Evolutionary conservation across 257 asterid species (phyloP).

Genomic region (Linaria vulgaris): DNA sequence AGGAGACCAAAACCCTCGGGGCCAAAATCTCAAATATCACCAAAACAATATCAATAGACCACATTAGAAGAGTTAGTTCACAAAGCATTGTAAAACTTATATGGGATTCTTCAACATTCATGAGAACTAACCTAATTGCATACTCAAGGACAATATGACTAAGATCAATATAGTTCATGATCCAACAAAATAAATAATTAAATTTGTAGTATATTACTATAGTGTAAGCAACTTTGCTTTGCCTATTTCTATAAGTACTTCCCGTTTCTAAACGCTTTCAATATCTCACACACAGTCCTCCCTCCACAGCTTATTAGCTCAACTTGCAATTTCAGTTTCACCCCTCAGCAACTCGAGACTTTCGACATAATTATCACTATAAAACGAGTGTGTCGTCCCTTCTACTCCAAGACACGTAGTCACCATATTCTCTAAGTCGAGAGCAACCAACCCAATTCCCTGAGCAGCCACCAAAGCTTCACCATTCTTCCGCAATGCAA

Average conservation of each 20-base stretch:
- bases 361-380: conserved; percentile 38
- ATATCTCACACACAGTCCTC: conserved; percentile 14
- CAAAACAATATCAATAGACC: too few species aligned
- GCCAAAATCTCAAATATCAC: too few species aligned
- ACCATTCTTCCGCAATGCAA: conserved; percentile 45
- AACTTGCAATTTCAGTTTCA: conserved; percentile 8
- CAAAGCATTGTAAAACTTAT: too few species aligned
- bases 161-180: too few species aligned
- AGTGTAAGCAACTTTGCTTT: too few species aligned
- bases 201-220: too few species aligned
- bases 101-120: too few species aligned
- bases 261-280: neutral
- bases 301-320: conserved; percentile 10
- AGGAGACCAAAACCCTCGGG: too few species aligned
- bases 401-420: conserved; percentile 34
- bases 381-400: conserved; percentile 44
- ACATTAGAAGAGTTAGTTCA: too few species aligned
- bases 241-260: too few species aligned
- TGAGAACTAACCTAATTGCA: neutral
- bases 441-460: conserved; percentile 30
- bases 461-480: conserved; percentile 38
- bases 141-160: too few species aligned
- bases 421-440: conserved; percentile 29
- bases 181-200: too few species aligned
- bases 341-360: conserved; percentile 45